A percentile compares a stretch with the other conserved stretches of the same genome.
phyloP scores from a whole-genome alignment of 768 basidiomycete species.

The Tricholoma flavovirens region DNA sequence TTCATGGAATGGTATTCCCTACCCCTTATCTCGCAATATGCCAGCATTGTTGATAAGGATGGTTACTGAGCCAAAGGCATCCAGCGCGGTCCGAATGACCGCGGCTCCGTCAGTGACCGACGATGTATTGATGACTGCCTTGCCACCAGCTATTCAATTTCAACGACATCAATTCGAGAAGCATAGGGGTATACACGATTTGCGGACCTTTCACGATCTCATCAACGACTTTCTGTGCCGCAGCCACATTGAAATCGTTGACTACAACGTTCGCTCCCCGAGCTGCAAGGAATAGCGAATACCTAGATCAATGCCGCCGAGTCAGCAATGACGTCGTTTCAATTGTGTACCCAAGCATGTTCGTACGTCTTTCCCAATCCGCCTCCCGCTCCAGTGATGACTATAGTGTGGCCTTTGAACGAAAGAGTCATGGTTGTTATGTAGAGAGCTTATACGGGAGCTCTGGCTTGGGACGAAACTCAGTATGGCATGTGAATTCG shows the following conservation, averaged over 20 bases:
- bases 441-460: neutral
- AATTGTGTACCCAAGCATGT: neutral
- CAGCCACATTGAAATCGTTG: slow-evolving; percentile 85
- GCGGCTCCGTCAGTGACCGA: slow-evolving; percentile 83
- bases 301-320: slow-evolving; percentile 43
- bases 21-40: slow-evolving; percentile 80
- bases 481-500: slow-evolving; percentile 15
- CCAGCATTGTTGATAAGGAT: slow-evolving; percentile 96
- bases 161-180: slow-evolving; percentile 2
- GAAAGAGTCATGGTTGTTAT: slow-evolving; percentile 47
- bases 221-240: slow-evolving; percentile 89
- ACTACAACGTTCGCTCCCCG: slow-evolving; percentile 93
- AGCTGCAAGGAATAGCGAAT: slow-evolving; percentile 87
- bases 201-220: slow-evolving; percentile 74
- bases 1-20: neutral
- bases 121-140: slow-evolving; percentile 81
- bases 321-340: slow-evolving; percentile 8
- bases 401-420: slow-evolving; percentile 86
- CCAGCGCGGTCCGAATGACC: slow-evolving; percentile 81
- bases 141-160: slow-evolving; percentile 65
- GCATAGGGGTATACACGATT: neutral
- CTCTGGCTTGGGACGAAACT: neutral
- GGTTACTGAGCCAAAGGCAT: slow-evolving; percentile 79
- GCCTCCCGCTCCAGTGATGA: slow-evolving; percentile 94
- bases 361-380: slow-evolving; percentile 87